Percentiles rank a stretch among this genome's conserved stretches.
Evolutionary conservation across 768 basidiomycete genomes (phyloP).

Genomic region (Podaxis mareebaensis): DNA sequence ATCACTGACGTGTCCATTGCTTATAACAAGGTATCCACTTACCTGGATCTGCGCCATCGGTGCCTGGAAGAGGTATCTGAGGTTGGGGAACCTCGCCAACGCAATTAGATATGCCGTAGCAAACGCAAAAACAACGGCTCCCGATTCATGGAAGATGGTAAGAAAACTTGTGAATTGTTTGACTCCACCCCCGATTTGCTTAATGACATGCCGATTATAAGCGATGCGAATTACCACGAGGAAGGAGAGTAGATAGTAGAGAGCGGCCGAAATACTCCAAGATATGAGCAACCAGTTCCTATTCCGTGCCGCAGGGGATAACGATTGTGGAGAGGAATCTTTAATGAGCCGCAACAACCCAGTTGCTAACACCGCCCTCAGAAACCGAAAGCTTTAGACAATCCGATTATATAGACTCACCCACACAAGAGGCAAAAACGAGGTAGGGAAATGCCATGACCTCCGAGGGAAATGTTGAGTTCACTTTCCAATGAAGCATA

Average conservation of each 20-base stretch:
- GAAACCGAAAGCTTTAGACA: not conserved
- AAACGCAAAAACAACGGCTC: not conserved
- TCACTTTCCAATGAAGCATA: constrained; percentile 9
- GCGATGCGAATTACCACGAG: not conserved
- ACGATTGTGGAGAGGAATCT: not conserved
- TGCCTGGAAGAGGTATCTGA: not conserved
- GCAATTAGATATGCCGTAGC: constrained; percentile 3
- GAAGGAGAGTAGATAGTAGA: constrained; percentile 9
- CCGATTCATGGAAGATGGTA: constrained; percentile 12
- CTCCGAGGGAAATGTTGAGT: constrained; percentile 8
- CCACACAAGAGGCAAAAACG: constrained; percentile 1
- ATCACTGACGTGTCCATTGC: not conserved
- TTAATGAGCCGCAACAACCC: not conserved
- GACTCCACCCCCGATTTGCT: not conserved
- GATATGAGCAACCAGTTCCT: constrained; percentile 12
- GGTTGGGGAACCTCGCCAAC: not conserved
- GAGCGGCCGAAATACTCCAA: constrained; percentile 8
- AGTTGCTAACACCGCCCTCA: not conserved
- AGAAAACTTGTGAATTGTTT: constrained; percentile 1
- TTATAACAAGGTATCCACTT: not conserved
- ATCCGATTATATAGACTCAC: not conserved
- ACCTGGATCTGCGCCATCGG: constrained; percentile 6
- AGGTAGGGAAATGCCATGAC: constrained; percentile 9
- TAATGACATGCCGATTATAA: not conserved
- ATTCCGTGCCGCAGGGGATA: not conserved